phyloP scores from a whole-genome alignment of 257 asterid genomes.

The Forsythia suspensa region DNA sequence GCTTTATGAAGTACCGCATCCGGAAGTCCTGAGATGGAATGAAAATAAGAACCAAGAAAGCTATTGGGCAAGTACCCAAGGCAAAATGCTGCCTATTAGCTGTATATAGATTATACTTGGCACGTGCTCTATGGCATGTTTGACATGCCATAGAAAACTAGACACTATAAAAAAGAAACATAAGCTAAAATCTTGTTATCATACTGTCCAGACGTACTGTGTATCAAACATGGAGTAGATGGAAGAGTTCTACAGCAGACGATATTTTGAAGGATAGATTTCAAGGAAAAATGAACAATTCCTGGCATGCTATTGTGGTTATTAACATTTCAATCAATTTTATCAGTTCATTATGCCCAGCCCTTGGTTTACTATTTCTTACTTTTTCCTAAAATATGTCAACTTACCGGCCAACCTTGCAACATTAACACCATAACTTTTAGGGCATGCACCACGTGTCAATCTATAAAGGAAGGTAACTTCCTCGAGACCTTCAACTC shows the following conservation, averaged over 20 bases:
- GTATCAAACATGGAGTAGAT: background rate
- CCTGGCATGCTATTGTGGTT: background rate
- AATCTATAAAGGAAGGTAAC: slow-evolving; percentile 88
- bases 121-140: background rate
- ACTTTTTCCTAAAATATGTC: background rate
- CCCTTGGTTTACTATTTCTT: background rate
- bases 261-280: background rate
- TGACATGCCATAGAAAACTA: background rate
- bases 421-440: slow-evolving; percentile 95
- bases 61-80: background rate
- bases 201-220: background rate
- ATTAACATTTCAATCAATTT: background rate
- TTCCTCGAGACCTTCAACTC: slow-evolving; percentile 70
- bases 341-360: background rate
- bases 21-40: slow-evolving; percentile 69
- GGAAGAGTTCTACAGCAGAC: background rate
- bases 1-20: slow-evolving; percentile 74
- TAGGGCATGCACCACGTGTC: slow-evolving; percentile 90
- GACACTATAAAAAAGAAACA: background rate
- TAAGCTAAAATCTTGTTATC: background rate
- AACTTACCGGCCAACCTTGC: slow-evolving; percentile 88
- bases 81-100: background rate
- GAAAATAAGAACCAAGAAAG: background rate
- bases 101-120: background rate
- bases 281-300: background rate